Evolutionary conservation across 2,329 filamentous ascomycete genomes (phyloP), one percentile per base, ranked within the genome.

Genomic region (Xylariales sp.): DNA sequence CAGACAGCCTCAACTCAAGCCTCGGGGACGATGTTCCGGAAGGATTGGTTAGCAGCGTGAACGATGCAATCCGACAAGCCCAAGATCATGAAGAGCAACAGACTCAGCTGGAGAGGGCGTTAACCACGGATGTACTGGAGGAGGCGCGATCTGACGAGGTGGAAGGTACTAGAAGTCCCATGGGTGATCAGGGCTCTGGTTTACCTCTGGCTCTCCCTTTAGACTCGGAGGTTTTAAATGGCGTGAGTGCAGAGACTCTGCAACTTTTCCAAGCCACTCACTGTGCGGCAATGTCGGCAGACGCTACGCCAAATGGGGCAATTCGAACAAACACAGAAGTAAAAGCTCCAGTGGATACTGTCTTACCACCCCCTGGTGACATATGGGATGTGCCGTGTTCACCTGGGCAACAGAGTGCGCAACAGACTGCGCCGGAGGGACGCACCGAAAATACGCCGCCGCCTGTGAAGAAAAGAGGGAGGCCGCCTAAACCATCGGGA

Each of bases 1-100:
- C 54, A 30, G 36, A 36, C 49, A 71, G 60, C 46, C 53, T 34
- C 28, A 48, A 53, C 41, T 53, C 48, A 14, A 64, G 41, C 49
- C 41, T 70, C 2, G 73, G 71, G 34, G 63, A 74, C 16, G 61
- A 66, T 45, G 69, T 74, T 45, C 58, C 43, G 43, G 59, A 65
- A 46, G 72, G 69, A 16, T 50, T 75, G 30, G 10, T 76, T 34
- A 65, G 65, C n/a, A 70, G 45, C 8, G 16, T 75, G n/a, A 76
- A 75, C 52, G 67, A 65, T 48, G 70, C 60, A 14, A 46, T 73
- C 34, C 71, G 57, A 52, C 18, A 41, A 56, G 14, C 39, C 34
- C 56, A 39, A 62, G 62, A 43, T 45, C 28, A 54, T 46, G 39
- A 23, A 16, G 48, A 52, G 48, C 28, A 53, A 28, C 48, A 28